Conservation (phyloP, 2,329 filamentous ascomycete genomes). For the Penicillium hesseltinei region DNA sequence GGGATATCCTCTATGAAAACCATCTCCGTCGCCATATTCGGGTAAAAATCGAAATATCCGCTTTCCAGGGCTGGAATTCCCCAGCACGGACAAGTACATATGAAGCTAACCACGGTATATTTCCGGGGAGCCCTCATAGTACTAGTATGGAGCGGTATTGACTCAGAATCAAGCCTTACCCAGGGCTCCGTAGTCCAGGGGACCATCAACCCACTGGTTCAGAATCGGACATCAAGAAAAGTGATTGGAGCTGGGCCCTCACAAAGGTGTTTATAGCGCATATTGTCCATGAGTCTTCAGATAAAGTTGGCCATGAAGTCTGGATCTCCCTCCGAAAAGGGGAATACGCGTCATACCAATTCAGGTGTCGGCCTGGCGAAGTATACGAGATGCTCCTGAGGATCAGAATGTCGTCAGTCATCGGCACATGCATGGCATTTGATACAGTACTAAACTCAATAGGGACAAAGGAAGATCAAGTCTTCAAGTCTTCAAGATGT, state of each 20-base stretch:
- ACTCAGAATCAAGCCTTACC: background rate
- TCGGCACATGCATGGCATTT: background rate
- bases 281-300: background rate
- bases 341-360: background rate
- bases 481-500: background rate
- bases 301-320: background rate
- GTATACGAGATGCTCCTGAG: background rate
- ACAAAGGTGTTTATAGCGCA: background rate
- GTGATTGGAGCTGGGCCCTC: background rate
- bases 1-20: background rate
- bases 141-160: background rate
- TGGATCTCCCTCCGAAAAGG: background rate
- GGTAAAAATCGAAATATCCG: background rate
- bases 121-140: background rate
- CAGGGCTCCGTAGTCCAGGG: background rate
- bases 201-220: background rate
- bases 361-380: background rate
- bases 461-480: background rate
- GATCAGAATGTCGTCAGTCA: slow-evolving; percentile 4
- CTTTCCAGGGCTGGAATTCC: too few relatives aligned
- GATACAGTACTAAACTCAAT: background rate
- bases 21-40: background rate
- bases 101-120: background rate
- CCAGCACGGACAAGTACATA: background rate
- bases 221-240: background rate